Evolutionary conservation across 371 early-diverging fungal species (phyloP), one percentile per base, ranked within the genome.

Genomic region (Apophysomyces ossiformis): DNA sequence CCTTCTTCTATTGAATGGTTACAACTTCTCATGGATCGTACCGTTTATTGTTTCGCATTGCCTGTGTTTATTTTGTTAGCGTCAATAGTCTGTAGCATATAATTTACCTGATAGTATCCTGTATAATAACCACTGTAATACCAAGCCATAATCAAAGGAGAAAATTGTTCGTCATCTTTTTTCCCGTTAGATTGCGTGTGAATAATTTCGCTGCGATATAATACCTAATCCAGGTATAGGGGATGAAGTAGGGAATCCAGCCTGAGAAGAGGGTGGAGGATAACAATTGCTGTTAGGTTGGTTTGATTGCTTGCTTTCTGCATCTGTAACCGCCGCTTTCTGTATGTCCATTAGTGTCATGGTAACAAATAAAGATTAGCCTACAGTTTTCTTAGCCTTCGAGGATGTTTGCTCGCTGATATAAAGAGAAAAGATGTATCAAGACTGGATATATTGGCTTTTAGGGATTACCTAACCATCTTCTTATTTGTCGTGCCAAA

Each of bases 91-190:
- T 41, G 8, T 13, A 11, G 13, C 41, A 41, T 15, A 21, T 50
- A 9, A 32, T 50, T 56, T 63, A 70, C 89, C 73, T 88, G 88
- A 69, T 90, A 88, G 32, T 84, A 78, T 57, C 90, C 92, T 16
- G 87, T 87, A 67, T 92, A 92, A 67, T 90, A 90, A 4, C 92
- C 92, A 5, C 89, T 82, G 68, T 83, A 89, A 69, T 90, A 92
- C 91, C 91, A 92, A 11, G 92, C 81, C 88, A 86, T 89, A 68
- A 87, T 83, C 69, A 89, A 69, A 67, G 35, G 59, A 46, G 60
- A 54, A 15, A 18, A 15, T 36, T 37, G 56, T 18, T 18, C 54
- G 21, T 50, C 54, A 7, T 50, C 54, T 50, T 41, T 8, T 9
- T 5, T 50, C 21, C 9, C 21, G 21, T 9, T 7, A 8, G n/a